Evolutionary conservation across 352 stramenopile genomes (phyloP), one percentile per base, ranked within the genome.

Genomic region (Pythium brachiatum): DNA sequence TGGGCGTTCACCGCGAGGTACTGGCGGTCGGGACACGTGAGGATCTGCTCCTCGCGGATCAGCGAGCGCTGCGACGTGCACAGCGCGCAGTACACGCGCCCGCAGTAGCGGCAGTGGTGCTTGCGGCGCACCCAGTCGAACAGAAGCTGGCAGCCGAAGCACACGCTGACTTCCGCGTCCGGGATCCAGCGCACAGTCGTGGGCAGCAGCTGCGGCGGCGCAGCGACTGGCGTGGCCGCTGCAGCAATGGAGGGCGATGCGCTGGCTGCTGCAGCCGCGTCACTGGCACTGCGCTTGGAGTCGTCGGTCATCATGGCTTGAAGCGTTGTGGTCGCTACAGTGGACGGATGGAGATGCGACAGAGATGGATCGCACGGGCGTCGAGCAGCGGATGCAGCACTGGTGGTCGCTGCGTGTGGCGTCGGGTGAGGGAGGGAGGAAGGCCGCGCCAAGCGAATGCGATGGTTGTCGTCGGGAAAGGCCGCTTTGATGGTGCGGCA

Each of bases 121-220:
- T 94, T 92, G 61, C 86, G 86, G 7, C 87, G 87, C 64, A 92
- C 78, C 86, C 86, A 95, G 72, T 95, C 86, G 67, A 95, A 95
- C 56, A 92, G 74, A 53, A 94, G 74, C 38, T 90, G 78, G 46
- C 86, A 95, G 56, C 79, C 73, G 39, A 75, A 76, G 73, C 86
- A 95, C 32, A 93, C 69, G 36, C 72, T 90, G 60, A 89, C 84
- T 61, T 94, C 86, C 21, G 75, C 83, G 56, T 95, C 86, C 20
- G 78, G 73, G 57, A 92, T 86, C 86, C 86, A 95, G 57, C 86
- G 86, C 64, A 95, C 84, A 2, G 86, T 95, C 55, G 68, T 82
- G 13, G 78, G 77, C 32, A 85, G 41, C n/a, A n/a, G n/a, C n/a
- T n/a, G n/a, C 25, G 54, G 44, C 23, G 43, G 21, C 13, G 67